Evolutionary conservation across 176 grass and related monocot genomes (phyloP), one percentile per base, ranked within the genome.

Genomic region (Carex cristatella): DNA sequence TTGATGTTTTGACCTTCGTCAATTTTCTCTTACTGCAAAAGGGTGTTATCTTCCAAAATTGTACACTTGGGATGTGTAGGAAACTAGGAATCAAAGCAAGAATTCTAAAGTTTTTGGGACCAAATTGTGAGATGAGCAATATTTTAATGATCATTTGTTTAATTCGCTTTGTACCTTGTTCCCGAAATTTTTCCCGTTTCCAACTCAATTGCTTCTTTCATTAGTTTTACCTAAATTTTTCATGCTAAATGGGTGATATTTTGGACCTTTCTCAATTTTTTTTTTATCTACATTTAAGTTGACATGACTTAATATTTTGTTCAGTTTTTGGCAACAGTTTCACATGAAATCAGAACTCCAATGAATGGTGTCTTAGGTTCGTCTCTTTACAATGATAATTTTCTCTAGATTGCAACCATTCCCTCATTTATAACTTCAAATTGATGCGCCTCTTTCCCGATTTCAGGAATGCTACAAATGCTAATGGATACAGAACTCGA

Each of bases 311-410:
- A 23, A 35, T 84, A 30, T 89, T 42, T 59, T 33, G 79, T 91
- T 88, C 83, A 95, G 93, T 95, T 95, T 92, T 88, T 95, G 53
- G 93, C 93, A 74, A 95, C 90, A 71, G 90, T 95, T 91, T 95
- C 93, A 57, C 90, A 95, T 79, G 93, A 95, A 87, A 95, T 95
- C 65, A 86, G 93, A 86, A 95, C 93, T 84, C 93, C 89, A 82
- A 95, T 95, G 93, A 91, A 95, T 84, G 90, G 93, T 68, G 93
- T 95, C 83, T 83, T 95, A 92, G 93, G 93, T 95, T 72, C 86
- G 87, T 89, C 60, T 37, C 18, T 70, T 59, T 86, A 4, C 59
- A 80, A 61, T 78, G 66, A 49, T 63, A 79, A 12, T 65, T 16
- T 78, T 27, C 15, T 56, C 18, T 85, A 64, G 69, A 53, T 67